A percentile compares a stretch with the other conserved stretches of the same genome.
phyloP scores from a whole-genome alignment of 179 eudicot species.

The Amaranthus tricolor region DNA sequence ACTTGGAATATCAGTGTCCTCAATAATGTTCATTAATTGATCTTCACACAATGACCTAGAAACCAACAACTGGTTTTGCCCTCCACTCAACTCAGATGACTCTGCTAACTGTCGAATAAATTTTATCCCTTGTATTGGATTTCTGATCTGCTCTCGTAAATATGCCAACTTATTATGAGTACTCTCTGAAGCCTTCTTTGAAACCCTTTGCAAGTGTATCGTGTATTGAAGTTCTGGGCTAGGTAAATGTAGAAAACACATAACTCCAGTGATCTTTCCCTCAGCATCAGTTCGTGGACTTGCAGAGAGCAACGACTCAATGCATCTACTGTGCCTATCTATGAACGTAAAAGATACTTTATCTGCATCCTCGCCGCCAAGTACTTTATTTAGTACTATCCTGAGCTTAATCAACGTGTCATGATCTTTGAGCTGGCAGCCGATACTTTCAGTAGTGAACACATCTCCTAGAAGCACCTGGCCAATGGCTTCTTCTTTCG shows the following conservation, averaged over 20 bases:
- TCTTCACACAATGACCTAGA: conserved; percentile 61
- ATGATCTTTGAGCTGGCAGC: conserved; percentile 73
- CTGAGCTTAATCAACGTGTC: conserved; percentile 62
- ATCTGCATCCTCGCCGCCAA: conserved; percentile 53
- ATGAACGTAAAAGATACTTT: conserved; percentile 63
- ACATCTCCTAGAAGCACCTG: conserved; percentile 80
- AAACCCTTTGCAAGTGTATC: conserved; percentile 59
- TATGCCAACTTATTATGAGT: conserved; percentile 55
- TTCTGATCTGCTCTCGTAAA: conserved; percentile 49
- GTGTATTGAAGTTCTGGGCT: conserved; percentile 85
- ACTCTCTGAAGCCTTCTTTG: conserved; percentile 61
- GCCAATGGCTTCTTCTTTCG: conserved; percentile 54
- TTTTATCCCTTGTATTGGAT: conserved; percentile 57
- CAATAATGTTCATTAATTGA: conserved; percentile 60
- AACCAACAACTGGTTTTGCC: conserved; percentile 51
- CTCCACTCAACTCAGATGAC: conserved; percentile 53
- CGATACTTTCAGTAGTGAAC: conserved; percentile 53
- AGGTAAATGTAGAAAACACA: conserved; percentile 78
- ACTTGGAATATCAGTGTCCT: conserved; percentile 68
- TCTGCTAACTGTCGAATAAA: conserved; percentile 58
- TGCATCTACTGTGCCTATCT: conserved; percentile 42
- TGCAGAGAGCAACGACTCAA: conserved; percentile 70
- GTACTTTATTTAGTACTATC: conserved; percentile 52
- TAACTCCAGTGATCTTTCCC: conserved; percentile 57
- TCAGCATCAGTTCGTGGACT: conserved; percentile 52